Conservation (phyloP, 139 green algal genomes). For the Tetraselmis striata region DNA sequence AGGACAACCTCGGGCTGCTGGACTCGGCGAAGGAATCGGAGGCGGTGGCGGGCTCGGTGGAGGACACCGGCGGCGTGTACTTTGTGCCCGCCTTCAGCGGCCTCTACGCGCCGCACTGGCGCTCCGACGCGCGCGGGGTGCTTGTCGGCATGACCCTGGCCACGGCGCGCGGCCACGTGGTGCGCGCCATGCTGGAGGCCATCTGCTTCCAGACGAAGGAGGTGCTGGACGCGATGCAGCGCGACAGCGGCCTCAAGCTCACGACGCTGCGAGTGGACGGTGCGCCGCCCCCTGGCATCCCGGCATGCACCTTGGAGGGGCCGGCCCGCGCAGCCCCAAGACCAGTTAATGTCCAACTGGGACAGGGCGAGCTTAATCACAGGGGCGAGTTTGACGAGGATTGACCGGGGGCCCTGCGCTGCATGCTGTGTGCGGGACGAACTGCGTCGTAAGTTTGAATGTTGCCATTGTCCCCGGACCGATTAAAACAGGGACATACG, state of each 20-base stretch:
- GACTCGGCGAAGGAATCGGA: constrained; percentile 42
- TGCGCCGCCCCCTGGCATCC: not conserved
- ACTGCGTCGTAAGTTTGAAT: no score
- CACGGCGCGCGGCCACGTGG: constrained; percentile 56
- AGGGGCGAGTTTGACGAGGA: no score
- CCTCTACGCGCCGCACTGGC: constrained; percentile 89
- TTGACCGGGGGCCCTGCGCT: no score
- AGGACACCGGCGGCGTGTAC: constrained; percentile 74
- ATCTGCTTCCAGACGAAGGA: constrained; percentile 90
- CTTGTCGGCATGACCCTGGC: constrained; percentile 75
- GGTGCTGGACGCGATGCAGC: constrained; percentile 81
- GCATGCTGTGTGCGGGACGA: no score
- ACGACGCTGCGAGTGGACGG: constrained; percentile 79
- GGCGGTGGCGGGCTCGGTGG: constrained; percentile 38
- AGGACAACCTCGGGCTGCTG: constrained; percentile 78
- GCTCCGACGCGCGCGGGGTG: constrained; percentile 72
- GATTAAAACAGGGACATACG: no score
- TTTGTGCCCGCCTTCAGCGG: constrained; percentile 96
- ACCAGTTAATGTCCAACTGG: no score
- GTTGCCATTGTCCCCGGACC: no score
- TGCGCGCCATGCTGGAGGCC: constrained; percentile 86
- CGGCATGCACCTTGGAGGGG: no score
- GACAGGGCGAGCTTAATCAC: no score
- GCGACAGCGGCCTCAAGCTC: constrained; percentile 38
- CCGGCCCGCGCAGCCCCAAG: no score